Evolutionary conservation across 768 basidiomycete genomes (phyloP).

Genomic region (Podaxis carcinomalis): DNA sequence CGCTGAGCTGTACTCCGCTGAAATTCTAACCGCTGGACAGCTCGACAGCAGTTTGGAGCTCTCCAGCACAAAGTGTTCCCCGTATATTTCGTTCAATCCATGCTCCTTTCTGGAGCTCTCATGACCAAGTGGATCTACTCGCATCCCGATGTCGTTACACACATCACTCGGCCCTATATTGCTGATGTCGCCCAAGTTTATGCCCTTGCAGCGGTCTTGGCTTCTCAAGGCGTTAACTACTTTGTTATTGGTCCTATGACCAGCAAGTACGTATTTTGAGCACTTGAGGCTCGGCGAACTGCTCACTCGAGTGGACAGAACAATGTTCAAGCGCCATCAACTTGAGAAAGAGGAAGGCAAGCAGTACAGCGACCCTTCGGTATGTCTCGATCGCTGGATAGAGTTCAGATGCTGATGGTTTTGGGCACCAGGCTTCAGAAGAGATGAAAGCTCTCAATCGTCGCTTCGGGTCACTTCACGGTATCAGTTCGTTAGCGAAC

Average conservation of each 20-base stretch:
- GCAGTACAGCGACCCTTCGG: constrained; percentile 57
- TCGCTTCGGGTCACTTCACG: constrained; percentile 64
- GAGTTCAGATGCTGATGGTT: constrained; percentile 4
- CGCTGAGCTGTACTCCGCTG: constrained; percentile 1
- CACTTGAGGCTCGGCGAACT: background rate
- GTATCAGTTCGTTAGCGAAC: constrained; percentile 66
- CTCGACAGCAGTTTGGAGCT: constrained; percentile 67
- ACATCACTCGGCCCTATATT: constrained; percentile 41
- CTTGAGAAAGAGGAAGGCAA: constrained; percentile 75
- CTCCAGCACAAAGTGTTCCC: constrained; percentile 77
- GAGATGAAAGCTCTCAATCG: constrained; percentile 68
- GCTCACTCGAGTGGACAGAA: constrained; percentile 32
- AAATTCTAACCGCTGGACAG: constrained; percentile 25
- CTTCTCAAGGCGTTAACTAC: constrained; percentile 56
- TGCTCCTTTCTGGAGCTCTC: constrained; percentile 49
- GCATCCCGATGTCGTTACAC: constrained; percentile 50
- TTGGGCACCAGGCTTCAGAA: constrained; percentile 46
- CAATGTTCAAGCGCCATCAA: constrained; percentile 71
- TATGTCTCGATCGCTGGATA: constrained; percentile 29
- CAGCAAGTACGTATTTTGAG: constrained; percentile 47
- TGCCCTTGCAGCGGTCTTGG: constrained; percentile 40
- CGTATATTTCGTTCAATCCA: constrained; percentile 63
- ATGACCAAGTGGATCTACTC: constrained; percentile 53
- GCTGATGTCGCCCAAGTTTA: constrained; percentile 68
- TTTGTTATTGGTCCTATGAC: constrained; percentile 70